Evolutionary conservation across 1,284 basidiomycete genomes (phyloP), one percentile per base, ranked within the genome.

Genomic region (Moesziomyces sp.): DNA sequence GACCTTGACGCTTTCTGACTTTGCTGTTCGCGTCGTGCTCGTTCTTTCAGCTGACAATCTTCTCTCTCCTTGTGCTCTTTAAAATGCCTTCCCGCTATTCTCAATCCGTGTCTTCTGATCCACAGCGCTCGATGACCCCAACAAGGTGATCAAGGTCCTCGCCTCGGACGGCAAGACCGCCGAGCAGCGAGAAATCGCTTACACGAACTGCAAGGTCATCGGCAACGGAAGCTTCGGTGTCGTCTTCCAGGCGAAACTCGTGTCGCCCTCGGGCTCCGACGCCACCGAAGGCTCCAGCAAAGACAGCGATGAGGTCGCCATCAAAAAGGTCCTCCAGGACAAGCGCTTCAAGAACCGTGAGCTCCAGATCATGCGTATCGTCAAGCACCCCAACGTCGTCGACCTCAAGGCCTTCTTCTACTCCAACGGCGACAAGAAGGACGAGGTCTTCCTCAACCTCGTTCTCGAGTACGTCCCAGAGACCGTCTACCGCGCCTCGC

Each of bases 261-360:
- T 88, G 44, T 93, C 70, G 44, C 51, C 62, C 47, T 52, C 64
- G 24, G 76, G 63, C 28, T 52, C 52, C 40, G 75, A 63, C 26
- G 44, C 66, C 10, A 38, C 73, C 21, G 62, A 73, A 19, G 69
- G 73, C 18, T 62, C 63, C 19, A 72, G 62, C 53, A 76, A 78
- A 44, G 76, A 78, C 8, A 71, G 69, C 62, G 74, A 79, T 53
- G 91, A 92, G 68, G 97, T 99, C 82, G 96, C 96, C 58, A 99
- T 99, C 89, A 99, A 99, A 91, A 99, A 98, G 88, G 96, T 99
- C 55, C 87, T 99, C 77, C 96, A 99, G 88, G 96, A 99, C 88
- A 99, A 99, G 89, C 91, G 96, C 77, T 99, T 99, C 91, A 99
- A 99, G 96, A 99, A 99, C 87, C 96, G 96, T 83, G 96, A 99